A percentile compares a stretch with the other conserved stretches of the same genome.
phyloP scores from a whole-genome alignment of 2,329 filamentous ascomycete species.

The Trichoderma arundinaceum region DNA sequence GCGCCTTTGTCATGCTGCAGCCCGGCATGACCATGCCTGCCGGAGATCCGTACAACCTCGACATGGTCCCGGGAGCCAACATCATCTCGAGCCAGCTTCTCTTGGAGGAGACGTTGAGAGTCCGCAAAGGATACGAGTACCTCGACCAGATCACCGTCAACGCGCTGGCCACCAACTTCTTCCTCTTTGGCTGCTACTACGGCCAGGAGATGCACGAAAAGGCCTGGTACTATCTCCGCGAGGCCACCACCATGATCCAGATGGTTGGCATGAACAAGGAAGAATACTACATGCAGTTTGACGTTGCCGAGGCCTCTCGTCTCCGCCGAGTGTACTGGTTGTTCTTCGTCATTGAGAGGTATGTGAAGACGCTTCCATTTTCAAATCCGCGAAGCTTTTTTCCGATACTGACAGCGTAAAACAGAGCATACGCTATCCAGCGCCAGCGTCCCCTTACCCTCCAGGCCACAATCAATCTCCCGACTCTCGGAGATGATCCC shows the following conservation, averaged over 20 bases:
- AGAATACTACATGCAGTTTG: constrained; percentile 64
- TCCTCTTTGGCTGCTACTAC: constrained; percentile 75
- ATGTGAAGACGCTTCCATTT: constrained; percentile 33
- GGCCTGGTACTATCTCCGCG: constrained; percentile 80
- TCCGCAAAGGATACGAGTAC: constrained; percentile 67
- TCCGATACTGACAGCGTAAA: not conserved
- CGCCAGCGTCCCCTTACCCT: constrained; percentile 72
- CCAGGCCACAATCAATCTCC: constrained; percentile 70
- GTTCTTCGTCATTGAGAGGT: constrained; percentile 73
- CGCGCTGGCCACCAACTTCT: constrained; percentile 75
- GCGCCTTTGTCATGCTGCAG: constrained; percentile 71
- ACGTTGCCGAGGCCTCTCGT: constrained; percentile 64
- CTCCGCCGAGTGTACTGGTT: constrained; percentile 75
- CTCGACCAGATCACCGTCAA: constrained; percentile 62
- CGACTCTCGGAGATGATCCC: constrained; percentile 65
- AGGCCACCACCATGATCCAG: constrained; percentile 73
- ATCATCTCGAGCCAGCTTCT: constrained; percentile 69
- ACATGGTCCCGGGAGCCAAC: constrained; percentile 63
- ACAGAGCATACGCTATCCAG: constrained; percentile 71
- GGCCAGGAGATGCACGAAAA: constrained; percentile 74
- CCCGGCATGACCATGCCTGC: constrained; percentile 67
- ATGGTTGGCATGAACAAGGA: constrained; percentile 67
- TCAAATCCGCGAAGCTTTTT: no score
- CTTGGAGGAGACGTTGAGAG: constrained; percentile 69
- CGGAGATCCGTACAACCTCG: constrained; percentile 61